Evolutionary conservation across 306 rosid species (phyloP).

Genomic region (Dicorynia guianensis): DNA sequence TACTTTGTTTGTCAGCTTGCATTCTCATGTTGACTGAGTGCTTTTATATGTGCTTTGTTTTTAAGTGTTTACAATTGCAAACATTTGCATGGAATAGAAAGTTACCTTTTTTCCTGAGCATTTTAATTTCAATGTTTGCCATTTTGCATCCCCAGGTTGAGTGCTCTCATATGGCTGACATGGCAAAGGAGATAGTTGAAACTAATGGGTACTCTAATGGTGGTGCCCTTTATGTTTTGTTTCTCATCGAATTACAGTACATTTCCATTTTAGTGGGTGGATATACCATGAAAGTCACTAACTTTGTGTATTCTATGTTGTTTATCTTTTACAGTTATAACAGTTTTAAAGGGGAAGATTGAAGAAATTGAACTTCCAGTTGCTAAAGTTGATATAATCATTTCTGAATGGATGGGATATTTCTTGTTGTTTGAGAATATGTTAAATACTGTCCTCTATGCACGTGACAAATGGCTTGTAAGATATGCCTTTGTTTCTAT

Average conservation of each 20-base stretch:
- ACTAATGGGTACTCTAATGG: conserved; percentile 82
- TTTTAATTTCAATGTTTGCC: conserved; percentile 9
- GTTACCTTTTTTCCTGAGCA: neutral
- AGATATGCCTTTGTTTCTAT: conserved; percentile 40
- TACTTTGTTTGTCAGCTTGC: conserved; percentile 17
- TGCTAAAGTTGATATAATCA: conserved; percentile 86
- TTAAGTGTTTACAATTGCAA: too few relatives aligned
- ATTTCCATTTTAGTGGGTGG: conserved; percentile 15
- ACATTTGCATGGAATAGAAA: neutral
- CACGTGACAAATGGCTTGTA: conserved; percentile 99
- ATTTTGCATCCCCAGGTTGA: conserved; percentile 68
- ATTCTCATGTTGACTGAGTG: conserved; percentile 76
- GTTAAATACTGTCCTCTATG: conserved; percentile 91
- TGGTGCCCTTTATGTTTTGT: conserved; percentile 42
- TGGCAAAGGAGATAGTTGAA: conserved; percentile 94
- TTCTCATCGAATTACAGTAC: conserved; percentile 11
- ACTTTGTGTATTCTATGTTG: conserved; percentile 28
- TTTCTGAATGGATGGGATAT: conserved; percentile 99
- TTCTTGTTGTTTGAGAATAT: conserved; percentile 96
- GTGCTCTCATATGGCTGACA: conserved; percentile 98
- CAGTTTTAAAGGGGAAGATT: conserved; percentile 93
- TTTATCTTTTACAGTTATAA: conserved; percentile 65
- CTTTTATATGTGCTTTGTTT: conserved; percentile 58
- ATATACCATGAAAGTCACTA: neutral
- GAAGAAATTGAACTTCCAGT: conserved; percentile 98